Conservation (phyloP, 2,329 filamentous ascomycete species). For the Pseudogymnoascus sp. region DNA sequence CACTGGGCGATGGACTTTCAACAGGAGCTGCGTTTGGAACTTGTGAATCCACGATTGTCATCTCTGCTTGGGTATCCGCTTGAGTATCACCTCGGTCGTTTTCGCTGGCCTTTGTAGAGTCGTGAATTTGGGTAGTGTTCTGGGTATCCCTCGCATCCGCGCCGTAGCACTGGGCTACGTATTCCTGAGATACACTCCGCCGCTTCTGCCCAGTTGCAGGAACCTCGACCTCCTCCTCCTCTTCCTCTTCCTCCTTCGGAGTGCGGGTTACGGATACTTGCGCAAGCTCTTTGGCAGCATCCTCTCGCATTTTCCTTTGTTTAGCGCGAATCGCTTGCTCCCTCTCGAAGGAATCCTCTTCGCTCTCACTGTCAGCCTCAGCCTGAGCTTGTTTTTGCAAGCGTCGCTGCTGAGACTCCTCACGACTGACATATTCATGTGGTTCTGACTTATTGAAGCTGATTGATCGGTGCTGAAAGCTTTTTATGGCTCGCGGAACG, state of each 20-base stretch:
- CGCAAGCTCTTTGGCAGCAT: slow-evolving; percentile 5
- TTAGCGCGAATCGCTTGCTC: neutral
- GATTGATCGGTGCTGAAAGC: slow-evolving; percentile 1
- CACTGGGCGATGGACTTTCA: neutral
- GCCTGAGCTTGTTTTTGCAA: neutral
- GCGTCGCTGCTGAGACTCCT: neutral
- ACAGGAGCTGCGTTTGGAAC: neutral
- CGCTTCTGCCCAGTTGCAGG: neutral
- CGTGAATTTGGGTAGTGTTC: slow-evolving; percentile 12
- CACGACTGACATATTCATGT: neutral
- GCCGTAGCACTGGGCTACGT: slow-evolving; percentile 23
- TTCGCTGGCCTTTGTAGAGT: neutral
- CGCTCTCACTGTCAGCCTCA: neutral
- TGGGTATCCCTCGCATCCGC: slow-evolving; percentile 23
- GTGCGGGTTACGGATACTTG: neutral
- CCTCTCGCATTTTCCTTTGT: neutral
- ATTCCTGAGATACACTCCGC: slow-evolving; percentile 17
- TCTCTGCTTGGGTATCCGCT: neutral
- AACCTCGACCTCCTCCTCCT: neutral
- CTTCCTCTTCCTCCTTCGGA: neutral
- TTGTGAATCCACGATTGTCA: slow-evolving; percentile 3
- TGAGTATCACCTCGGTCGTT: neutral
- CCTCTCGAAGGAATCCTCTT: neutral
- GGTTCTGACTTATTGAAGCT: neutral
- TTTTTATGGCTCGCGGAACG: neutral